Evolutionary conservation across 371 early-diverging fungal genomes (phyloP), one percentile per base, ranked within the genome.

Genomic region (Actinomortierella ambigua): DNA sequence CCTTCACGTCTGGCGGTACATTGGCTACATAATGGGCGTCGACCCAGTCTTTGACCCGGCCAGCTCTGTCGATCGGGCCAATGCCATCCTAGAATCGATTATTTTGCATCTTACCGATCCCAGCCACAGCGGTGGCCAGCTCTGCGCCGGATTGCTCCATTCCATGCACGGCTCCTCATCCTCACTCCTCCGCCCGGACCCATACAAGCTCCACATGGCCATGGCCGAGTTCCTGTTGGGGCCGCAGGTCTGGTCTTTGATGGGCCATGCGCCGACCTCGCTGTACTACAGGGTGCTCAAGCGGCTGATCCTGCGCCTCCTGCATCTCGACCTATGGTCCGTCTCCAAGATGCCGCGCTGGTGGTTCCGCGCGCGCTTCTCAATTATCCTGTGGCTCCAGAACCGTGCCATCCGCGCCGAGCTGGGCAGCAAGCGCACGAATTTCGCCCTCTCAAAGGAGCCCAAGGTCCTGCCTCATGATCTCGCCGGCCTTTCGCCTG

Each of bases 1-100:
- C 15, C 24, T 70, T 7, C 71, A 70, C 27, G 51, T 70, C 5
- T 70, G 65, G 65, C 61, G 71, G 29, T 70, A 65, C 34, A 49
- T 62, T 14, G 71, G 71, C 18, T 54, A 65, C 17, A 44, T 65
- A 42, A 61, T 65, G 52, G 65, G 71, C 2, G 62, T 70, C 18
- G 65, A 65, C 13, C 65, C 65, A 54, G 22, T 54, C 39, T 24
- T 70, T 1, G 56, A 55, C 1, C 61, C 26, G 4, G 49, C 56
- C 20, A 23, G 4, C 1, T 34, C 55, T 0, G 55, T 62, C 0
- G 58, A 53, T 2, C 20, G 49, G 20, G 58, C 70, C 13, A 55
- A 65, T 28, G 65, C 61, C 17, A 50, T 39, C 18, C 44, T 57
- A 4, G 61, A 67, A 18, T 61, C 62, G 1, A 61, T 67, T 27